Conservation (phyloP, 208 protist species). For the Leishmania arabica region DNA sequence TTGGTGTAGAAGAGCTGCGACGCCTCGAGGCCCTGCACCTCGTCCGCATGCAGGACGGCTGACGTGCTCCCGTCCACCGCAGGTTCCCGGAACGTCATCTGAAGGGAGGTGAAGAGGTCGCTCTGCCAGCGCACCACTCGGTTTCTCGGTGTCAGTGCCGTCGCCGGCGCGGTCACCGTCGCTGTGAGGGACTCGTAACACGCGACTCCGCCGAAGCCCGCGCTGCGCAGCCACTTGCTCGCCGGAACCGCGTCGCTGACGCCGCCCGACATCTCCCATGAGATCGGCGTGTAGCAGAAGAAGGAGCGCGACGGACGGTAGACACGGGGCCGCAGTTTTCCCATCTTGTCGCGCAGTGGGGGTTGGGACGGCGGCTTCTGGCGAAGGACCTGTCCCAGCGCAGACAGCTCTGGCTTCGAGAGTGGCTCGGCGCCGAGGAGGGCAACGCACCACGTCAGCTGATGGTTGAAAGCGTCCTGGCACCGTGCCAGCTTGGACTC, state of each 20-base stretch:
- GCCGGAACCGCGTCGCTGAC: slow-evolving; percentile 27
- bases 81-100: slow-evolving; percentile 49
- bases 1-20: slow-evolving; percentile 26
- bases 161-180: slow-evolving; percentile 8
- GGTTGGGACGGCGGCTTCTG: slow-evolving; percentile 33
- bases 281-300: slow-evolving; percentile 64
- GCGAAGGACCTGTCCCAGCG: slow-evolving; percentile 41
- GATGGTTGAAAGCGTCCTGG: slow-evolving; percentile 57
- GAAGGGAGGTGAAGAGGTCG: slow-evolving; percentile 61
- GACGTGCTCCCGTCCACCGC: slow-evolving; percentile 9
- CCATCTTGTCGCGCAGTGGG: slow-evolving; percentile 59
- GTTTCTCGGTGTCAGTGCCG: slow-evolving; percentile 36
- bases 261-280: slow-evolving; percentile 20
- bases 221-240: slow-evolving; percentile 49
- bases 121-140: slow-evolving; percentile 69
- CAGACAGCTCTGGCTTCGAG: slow-evolving; percentile 32
- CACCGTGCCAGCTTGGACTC: slow-evolving; percentile 65
- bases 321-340: slow-evolving; percentile 41
- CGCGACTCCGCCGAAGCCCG: slow-evolving; percentile 29
- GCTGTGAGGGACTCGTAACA: slow-evolving; percentile 23
- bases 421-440: slow-evolving; percentile 44
- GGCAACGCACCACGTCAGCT: slow-evolving; percentile 68
- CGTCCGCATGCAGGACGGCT: slow-evolving; percentile 4
- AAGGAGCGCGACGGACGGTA: slow-evolving; percentile 37
- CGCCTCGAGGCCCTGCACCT: slow-evolving; percentile 11